Evolutionary conservation across 2,329 filamentous ascomycete genomes (phyloP), one percentile per base, ranked within the genome.

Genomic region (Pseudofabraea citricarpa): DNA sequence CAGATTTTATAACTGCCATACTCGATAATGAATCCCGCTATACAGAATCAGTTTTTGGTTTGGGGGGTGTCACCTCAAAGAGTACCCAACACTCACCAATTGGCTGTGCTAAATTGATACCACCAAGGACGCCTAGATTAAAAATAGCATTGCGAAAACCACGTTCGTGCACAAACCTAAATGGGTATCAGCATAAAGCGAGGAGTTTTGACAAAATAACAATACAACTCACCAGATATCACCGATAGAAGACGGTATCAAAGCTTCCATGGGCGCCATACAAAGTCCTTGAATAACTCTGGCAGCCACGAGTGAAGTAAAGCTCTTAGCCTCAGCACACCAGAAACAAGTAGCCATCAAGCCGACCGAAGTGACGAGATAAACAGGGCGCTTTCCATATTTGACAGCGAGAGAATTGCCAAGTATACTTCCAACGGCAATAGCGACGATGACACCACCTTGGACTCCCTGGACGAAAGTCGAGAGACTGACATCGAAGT

Each of bases 141-240:
- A 68, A 70, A 5, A 70, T 58, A 9, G 64, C 63, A 19, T 60
- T 64, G 10, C 64, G 56, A 36, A 61, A 63, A 0, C 67, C 67
- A 41, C 67, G 57, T 46, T 70, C 65, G 49, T 70, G 67, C n/a
- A 69, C 64, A 42, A 66, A 69, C 60, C 46, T 48, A 37, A 15
- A 5, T 24, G 6, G 3, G 19, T n/a, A 24, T 37, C 10, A 37
- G 35, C 19, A 37, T 10, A 24, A 22, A 24, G 15, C 18, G 4
- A 13, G 7, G 15, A 26, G 16, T 40, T 16, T 9, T 13, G n/a
- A 22, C 21, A 40, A 36, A 6, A 4, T 9, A 21, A 9, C 6
- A 10, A 12, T 18, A n/a, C 10, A 10, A 36, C 43, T 44, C 16
- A 49, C 55, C 64, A 69, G 16, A 69, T 57, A 55, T 69, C 67